phyloP scores from a whole-genome alignment of 2,329 filamentous ascomycete species.

The Penicillium sp. region DNA sequence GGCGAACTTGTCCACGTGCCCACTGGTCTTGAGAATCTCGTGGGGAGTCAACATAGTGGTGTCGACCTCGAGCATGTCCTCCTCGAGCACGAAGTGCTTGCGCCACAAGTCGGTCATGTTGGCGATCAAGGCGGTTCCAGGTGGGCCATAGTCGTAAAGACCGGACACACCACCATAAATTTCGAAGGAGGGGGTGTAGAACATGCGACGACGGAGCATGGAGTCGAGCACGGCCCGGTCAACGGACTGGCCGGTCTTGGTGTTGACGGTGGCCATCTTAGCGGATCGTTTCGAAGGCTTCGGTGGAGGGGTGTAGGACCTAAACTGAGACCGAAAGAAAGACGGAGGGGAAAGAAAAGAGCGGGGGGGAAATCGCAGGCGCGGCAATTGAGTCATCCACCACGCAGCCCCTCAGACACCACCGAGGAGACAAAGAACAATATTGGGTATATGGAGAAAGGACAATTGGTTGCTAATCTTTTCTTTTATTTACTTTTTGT shows the following conservation, averaged over 20 bases:
- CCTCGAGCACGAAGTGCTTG: conserved; percentile 89
- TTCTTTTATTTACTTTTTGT: conserved; percentile 12
- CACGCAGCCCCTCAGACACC: conserved; percentile 25
- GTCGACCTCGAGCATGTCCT: conserved; percentile 94
- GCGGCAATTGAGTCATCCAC: conserved; percentile 44
- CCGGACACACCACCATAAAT: conserved; percentile 89
- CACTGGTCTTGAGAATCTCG: conserved; percentile 90
- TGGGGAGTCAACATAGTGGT: conserved; percentile 92
- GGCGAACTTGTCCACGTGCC: conserved; percentile 96
- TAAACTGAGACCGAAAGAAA: conserved; percentile 31
- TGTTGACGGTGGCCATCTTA: conserved; percentile 66
- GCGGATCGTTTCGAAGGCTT: conserved; percentile 36
- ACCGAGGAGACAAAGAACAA: conserved; percentile 21
- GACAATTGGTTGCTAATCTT: conserved; percentile 7
- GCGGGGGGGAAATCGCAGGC: conserved; percentile 33
- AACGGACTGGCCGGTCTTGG: conserved; percentile 85
- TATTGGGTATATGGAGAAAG: conserved; percentile 5
- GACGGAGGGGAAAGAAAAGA: conserved; percentile 38
- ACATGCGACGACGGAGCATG: conserved; percentile 82
- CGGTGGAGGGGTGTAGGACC: conserved; percentile 44
- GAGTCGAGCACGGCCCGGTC: conserved; percentile 80
- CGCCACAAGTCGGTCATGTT: conserved; percentile 88
- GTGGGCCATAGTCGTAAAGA: conserved; percentile 91
- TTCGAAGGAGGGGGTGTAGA: conserved; percentile 95
- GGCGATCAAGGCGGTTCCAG: conserved; percentile 80